Base-by-base conservation (phyloP, 2,329 filamentous ascomycete genomes). In the Tolypocladium tropicale region DNA sequence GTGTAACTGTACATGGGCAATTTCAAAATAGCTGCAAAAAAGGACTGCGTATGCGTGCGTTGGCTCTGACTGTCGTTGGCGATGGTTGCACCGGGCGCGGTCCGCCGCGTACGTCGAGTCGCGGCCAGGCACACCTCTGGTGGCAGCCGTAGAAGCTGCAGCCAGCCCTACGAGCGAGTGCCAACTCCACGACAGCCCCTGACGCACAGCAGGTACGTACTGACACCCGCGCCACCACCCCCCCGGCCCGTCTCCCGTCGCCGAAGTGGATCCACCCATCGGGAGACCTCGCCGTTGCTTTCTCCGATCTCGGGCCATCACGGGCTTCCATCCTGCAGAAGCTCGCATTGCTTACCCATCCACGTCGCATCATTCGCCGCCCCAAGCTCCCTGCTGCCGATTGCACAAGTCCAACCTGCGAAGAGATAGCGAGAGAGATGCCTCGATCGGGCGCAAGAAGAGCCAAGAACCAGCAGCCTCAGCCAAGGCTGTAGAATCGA, bases 221-320 rank as follows among this genome's bases (percentile, higher is more conserved):
- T n/a, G n/a, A n/a, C n/a, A n/a, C n/a, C n/a, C n/a, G n/a, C n/a
- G n/a, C n/a, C n/a, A n/a, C n/a, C n/a, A n/a, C n/a, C n/a, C n/a
- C n/a, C n/a, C n/a, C 11, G 39, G 39, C 14, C 39, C 21, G 39
- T 43, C 39, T 21, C 25, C 39, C 39, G 39, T n/a, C 21, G 4
- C 39, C 39, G 16, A 6, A 25, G 1, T 21, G 21, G 39, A 43
- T 9, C 41, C 23, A 46, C 41, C 41, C 41, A 16, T 46, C 41
- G 41, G 41, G 11, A 46, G 12, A 16, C 21, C 41, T 16, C 23
- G 33, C 49, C 12, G 41, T 11, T 37, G 14, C 9, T 21, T 39
- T 46, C 49, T 55, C 54, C 54, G 54, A 55, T 52, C 33, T 55
- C 54, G 54, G 54, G 49, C 32, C 49, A 41, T 10, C 6, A n/a